phyloP scores from a whole-genome alignment of 1,284 basidiomycete species.

The Gomphus sp. region DNA sequence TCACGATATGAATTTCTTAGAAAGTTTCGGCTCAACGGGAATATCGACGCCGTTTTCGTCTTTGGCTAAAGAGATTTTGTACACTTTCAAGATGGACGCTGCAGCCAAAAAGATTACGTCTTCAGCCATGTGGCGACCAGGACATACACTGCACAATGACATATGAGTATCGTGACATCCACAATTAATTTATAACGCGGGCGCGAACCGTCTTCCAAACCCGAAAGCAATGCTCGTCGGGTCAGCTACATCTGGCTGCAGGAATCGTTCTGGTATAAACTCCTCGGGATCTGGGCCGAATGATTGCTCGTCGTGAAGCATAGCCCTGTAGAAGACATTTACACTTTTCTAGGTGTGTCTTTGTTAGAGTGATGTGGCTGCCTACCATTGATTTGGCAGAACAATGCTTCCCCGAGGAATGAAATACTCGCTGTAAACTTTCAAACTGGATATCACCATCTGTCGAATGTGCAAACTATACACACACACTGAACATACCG shows the following conservation, averaged over 20 bases:
- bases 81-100: no score
- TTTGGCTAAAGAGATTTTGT: no score
- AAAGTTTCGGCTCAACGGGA: no score
- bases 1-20: no score
- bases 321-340: neutral
- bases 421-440: constrained; percentile 12
- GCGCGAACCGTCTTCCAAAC: constrained; percentile 4
- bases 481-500: constrained; percentile 3
- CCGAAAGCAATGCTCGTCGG: neutral
- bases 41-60: no score
- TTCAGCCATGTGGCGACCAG: no score
- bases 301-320: neutral
- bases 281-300: constrained; percentile 10
- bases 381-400: constrained; percentile 13
- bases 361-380: neutral
- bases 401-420: constrained; percentile 13
- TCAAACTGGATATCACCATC: constrained; percentile 8
- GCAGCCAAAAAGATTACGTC: no score
- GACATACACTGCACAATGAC: no score
- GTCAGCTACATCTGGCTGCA: neutral
- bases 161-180: no score
- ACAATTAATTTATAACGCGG: no score
- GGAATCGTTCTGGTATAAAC: constrained; percentile 17
- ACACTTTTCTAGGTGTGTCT: neutral
- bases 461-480: neutral